phyloP scores from a whole-genome alignment of 1,284 basidiomycete species.

The Sphaerobolus stellatus region DNA sequence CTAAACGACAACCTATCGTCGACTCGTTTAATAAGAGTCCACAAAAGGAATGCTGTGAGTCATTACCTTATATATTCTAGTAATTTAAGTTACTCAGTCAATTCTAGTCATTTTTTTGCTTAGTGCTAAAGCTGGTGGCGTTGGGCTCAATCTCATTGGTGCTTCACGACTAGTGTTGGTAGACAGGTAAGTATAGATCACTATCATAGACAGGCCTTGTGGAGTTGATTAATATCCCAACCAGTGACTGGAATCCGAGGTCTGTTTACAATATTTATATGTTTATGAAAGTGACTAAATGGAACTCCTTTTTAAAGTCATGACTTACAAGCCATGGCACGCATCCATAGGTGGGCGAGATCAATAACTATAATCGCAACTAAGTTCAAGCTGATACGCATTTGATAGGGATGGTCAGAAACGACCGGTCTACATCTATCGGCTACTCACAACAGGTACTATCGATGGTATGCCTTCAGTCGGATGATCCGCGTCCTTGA shows the following conservation, averaged over 20 bases:
- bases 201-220: not conserved
- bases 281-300: not conserved
- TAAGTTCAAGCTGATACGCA: conserved; percentile 2
- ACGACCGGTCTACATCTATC: conserved; percentile 89
- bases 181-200: conserved; percentile 45
- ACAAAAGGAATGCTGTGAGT: conserved; percentile 66
- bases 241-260: conserved; percentile 95
- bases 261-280: conserved; percentile 24
- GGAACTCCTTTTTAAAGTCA: conserved; percentile 51
- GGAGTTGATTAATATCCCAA: not conserved
- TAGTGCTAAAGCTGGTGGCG: conserved; percentile 94
- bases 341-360: conserved; percentile 78
- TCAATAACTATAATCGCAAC: not conserved
- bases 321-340: conserved; percentile 96
- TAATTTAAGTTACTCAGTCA: conserved; percentile 8
- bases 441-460: conserved; percentile 80
- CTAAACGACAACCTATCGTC: conserved; percentile 82
- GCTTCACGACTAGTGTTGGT: conserved; percentile 81
- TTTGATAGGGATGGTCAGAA: conserved; percentile 86
- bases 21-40: conserved; percentile 78
- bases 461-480: conserved; percentile 58
- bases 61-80: not conserved
- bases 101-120: conserved; percentile 87
- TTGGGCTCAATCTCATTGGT: conserved; percentile 91
- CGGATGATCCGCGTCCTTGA: not conserved